Base-by-base conservation (phyloP, 305 asterid species). In the Solanum hybrid region DNA sequence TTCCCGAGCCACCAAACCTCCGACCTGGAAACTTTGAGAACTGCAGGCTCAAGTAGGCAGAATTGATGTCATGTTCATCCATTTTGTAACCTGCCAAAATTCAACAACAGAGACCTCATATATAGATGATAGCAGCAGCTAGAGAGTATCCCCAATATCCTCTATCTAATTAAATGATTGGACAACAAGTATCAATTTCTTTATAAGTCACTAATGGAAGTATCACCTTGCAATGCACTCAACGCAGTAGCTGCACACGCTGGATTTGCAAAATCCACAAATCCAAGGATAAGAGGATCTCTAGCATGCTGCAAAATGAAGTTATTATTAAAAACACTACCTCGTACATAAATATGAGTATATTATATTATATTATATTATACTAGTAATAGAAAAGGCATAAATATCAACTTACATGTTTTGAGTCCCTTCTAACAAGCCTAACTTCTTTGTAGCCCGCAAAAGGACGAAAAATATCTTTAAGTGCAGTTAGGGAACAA, bases 371-470 rank as follows among this genome's bases (percentile, higher is more conserved):
- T n/a, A 77, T n/a, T 34, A 85, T 37, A 37, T 10, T 37, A 37
- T 10, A 65, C 57, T 20, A 10, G 39, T 37, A 38, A 68, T 29
- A 17, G 80, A 41, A 88, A 88, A 38, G 57, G 57, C 2, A 31
- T 31, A 31, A 31, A 31, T 31, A 31, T 31, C 32, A 31, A 32
- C 94, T 89, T 91, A 93, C 95, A 68, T 91, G 92, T 88, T 90
- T 94, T 36, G 94, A 81, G 65, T 92, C 95, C 92, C 93, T 94
- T 87, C 86, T 91, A 32, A 94, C 93, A 37, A 94, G 94, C 77
- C 95, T 90, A n/a, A 94, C 95, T 93, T 94, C 95, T 93, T 89
- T 93, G 90, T 94, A 93, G 89, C 95, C 94, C 20, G 92, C 94
- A 65, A 94, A 94, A 87, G 94, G 95, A 84, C 95, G 94, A 90